Conservation (phyloP, 169 alveolate genomes). For the Plasmodium billcollinsi region DNA sequence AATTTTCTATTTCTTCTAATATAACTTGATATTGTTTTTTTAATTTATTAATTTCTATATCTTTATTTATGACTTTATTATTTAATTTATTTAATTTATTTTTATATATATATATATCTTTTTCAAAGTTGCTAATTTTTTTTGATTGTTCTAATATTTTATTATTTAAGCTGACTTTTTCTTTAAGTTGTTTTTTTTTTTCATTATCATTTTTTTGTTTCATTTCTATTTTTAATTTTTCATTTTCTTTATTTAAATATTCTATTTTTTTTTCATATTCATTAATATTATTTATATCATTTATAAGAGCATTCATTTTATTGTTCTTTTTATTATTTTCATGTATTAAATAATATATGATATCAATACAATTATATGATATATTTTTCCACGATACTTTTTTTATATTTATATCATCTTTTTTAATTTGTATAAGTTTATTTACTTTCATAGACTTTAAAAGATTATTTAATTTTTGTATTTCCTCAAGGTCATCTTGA, state of each 20-base stretch:
- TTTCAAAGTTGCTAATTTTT: slow-evolving; percentile 52
- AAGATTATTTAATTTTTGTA: slow-evolving; percentile 33
- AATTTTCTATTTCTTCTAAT: slow-evolving; percentile 59
- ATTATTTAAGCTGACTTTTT: slow-evolving; percentile 20
- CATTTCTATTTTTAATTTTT: slow-evolving; percentile 44
- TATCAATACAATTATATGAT: slow-evolving; percentile 43
- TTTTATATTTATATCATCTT: slow-evolving; percentile 26
- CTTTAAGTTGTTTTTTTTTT: slow-evolving; percentile 51
- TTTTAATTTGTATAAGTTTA: slow-evolving; percentile 15
- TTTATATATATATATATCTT: slow-evolving; percentile 61
- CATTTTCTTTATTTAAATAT: slow-evolving; percentile 47
- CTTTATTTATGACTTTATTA: slow-evolving; percentile 37
- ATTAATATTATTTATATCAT: slow-evolving; percentile 52
- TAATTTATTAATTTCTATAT: slow-evolving; percentile 49
- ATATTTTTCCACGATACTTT: slow-evolving; percentile 25
- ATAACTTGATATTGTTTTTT: slow-evolving; percentile 33
- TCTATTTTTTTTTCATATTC: slow-evolving; percentile 68
- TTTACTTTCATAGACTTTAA: slow-evolving; percentile 28
- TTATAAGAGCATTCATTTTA: slow-evolving; percentile 41
- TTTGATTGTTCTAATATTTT: slow-evolving; percentile 49
- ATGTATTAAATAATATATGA: slow-evolving; percentile 29
- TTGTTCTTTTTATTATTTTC: slow-evolving; percentile 67
- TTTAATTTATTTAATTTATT: slow-evolving; percentile 43
- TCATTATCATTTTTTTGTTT: slow-evolving; percentile 27
- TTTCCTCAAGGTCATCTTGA: slow-evolving; percentile 40